These are phyloP conservation scores for Nannochloropsis gaditana DNA, from an alignment of 108 stramenopile genomes.

Conservation along the genomic window DNA sequence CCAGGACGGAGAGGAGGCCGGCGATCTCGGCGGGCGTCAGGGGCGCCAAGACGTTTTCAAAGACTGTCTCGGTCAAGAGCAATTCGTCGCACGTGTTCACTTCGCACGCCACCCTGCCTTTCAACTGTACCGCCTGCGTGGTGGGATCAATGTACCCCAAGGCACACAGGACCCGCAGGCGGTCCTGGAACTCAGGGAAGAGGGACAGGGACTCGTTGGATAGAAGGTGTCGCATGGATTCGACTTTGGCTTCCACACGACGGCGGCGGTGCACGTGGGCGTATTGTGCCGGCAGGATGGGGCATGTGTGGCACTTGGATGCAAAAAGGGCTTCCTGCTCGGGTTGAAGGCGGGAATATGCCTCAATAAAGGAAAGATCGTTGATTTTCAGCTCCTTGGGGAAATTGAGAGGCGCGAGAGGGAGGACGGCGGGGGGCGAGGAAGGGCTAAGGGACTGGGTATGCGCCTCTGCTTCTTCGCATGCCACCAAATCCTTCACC, in stretches of 20 bases:
- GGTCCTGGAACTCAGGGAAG: slow-evolving; percentile 87
- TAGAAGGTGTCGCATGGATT: slow-evolving; percentile 29
- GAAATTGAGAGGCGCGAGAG: slow-evolving; percentile 30
- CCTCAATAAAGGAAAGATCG: slow-evolving; percentile 29
- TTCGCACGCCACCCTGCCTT: slow-evolving; percentile 92
- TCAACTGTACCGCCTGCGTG: slow-evolving; percentile 67
- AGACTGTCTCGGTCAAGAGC: slow-evolving; percentile 91
- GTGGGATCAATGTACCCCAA: slow-evolving; percentile 72
- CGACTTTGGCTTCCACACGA: slow-evolving; percentile 35
- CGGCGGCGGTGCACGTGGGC: slow-evolving; percentile 25
- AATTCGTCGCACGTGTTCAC: slow-evolving; percentile 88
- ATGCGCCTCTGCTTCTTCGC: background rate
- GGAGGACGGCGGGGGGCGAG: background rate
- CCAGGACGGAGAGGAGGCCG: slow-evolving; percentile 71
- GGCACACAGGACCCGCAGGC: slow-evolving; percentile 70
- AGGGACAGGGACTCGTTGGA: slow-evolving; percentile 61
- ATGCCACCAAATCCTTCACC: background rate
- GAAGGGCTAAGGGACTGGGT: background rate
- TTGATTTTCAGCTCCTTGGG: slow-evolving; percentile 30
- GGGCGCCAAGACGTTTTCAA: slow-evolving; percentile 85
- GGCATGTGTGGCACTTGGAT: slow-evolving; percentile 40
- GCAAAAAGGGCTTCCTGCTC: background rate
- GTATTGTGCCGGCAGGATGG: slow-evolving; percentile 31
- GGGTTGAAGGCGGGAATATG: background rate
- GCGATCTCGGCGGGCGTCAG: slow-evolving; percentile 90